phyloP scores from a whole-genome alignment of 176 grass and related monocot genomes.

The Oryza nivara region DNA sequence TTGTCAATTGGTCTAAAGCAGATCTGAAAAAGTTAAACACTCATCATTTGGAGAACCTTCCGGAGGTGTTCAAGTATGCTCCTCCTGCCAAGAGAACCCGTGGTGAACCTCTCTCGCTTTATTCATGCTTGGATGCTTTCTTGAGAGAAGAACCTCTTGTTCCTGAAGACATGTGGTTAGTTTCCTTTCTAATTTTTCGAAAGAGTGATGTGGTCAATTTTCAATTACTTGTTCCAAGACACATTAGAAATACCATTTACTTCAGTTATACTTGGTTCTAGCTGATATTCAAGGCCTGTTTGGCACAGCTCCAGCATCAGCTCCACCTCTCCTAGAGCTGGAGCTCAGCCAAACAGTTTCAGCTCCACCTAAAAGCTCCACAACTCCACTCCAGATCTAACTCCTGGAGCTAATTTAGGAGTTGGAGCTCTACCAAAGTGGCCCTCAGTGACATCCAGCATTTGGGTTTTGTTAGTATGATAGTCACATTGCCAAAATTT shows the following conservation, averaged over 20 bases:
- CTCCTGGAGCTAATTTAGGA: too few species aligned
- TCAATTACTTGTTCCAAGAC: conserved; percentile 14
- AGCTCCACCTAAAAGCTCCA: too few species aligned
- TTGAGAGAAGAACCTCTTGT: conserved; percentile 97
- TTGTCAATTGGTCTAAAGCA: conserved; percentile 83
- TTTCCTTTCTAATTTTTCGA: not conserved
- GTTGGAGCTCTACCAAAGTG: too few species aligned
- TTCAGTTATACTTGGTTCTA: not conserved
- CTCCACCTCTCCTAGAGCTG: too few species aligned
- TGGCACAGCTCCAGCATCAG: too few species aligned
- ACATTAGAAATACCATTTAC: not conserved
- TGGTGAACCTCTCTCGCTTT: conserved; percentile 92
- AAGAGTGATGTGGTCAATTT: not conserved
- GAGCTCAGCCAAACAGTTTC: too few species aligned
- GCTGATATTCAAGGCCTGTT: not conserved
- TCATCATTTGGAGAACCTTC: conserved; percentile 71
- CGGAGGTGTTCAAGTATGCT: conserved; percentile 91
- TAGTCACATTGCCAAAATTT: not conserved
- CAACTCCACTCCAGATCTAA: too few species aligned
- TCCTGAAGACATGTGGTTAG: conserved; percentile 99
- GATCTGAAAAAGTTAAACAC: conserved; percentile 74
- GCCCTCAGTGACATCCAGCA: not conserved
- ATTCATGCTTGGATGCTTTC: conserved; percentile 98
- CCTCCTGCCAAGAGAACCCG: conserved; percentile 94
- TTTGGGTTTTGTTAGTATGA: conserved; percentile 6